Evolutionary conservation across 495 filamentous ascomycete genomes (phyloP), one percentile per base, ranked within the genome.

Genomic region (Apiosordaria backusii): DNA sequence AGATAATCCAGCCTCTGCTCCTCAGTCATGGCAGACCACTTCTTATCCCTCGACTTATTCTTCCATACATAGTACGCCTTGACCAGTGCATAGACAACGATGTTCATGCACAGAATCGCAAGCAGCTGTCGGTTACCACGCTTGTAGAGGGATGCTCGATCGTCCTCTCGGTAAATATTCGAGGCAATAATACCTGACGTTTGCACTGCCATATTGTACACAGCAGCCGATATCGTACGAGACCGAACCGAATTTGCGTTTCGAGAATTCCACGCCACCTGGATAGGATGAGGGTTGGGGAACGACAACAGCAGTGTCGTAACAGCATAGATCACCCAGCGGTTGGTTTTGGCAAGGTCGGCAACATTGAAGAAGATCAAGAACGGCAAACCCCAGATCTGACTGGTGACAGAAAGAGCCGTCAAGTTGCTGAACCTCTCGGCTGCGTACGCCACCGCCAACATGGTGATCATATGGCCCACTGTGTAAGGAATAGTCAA

Each of bases 171-270:
- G 68, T 90, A 90, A 52, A 90, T 87, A 70, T 91, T 90, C 50
- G 84, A 84, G 1, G 78, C 72, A 62, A 90, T 83, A 60, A 91
- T 86, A 23, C 79, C 88, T 29, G 83, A 82, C 0, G 82, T 79
- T 70, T 92, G 89, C 0, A 88, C 85, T 62, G 81, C 82, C 88
- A 92, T 91, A 72, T 86, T 86, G 72, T 87, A 88, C 60, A 83
- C 72, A 4, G 86, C 85, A 0, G 83, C 84, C 0, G 84, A 84
- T 9, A 88, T 81, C 0, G 86, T 85, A 1, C 86, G 75, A 0
- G 83, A 78, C 4, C 85, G 78, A 16, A 88, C 86, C 4, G 82
- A 77, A 50, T 86, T 86, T 1, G 83, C 82, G 67, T 87, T 87
- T 7, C 86, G 80, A 0, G 86, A 86, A 21, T 86, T 87, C 80